A percentile compares a stretch with the other conserved stretches of the same genome.
Evolutionary conservation across 768 basidiomycete genomes (phyloP).

Genomic region (Mycena leptocephala): DNA sequence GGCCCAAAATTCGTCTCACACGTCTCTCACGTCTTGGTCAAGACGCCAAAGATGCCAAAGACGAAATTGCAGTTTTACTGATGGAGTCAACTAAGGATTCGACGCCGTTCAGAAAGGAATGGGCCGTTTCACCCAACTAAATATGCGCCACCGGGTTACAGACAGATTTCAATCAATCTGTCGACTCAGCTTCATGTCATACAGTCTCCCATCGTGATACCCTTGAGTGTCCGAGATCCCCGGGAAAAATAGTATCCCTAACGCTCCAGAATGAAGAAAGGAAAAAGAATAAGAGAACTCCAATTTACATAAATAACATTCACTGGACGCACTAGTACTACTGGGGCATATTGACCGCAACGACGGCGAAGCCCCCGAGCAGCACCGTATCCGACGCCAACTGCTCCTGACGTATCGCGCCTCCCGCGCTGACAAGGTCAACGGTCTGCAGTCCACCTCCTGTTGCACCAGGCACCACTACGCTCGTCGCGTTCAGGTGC

Average conservation of each 20-base stretch:
- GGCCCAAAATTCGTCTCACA: no score
- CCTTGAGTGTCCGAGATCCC: not conserved
- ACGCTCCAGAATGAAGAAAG: not conserved
- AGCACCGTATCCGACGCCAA: slow-evolving; percentile 1
- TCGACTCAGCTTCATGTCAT: no score
- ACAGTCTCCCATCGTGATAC: not conserved
- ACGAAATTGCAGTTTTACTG: no score
- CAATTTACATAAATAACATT: not conserved
- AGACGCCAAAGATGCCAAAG: no score
- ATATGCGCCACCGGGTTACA: no score
- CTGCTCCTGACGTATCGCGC: not conserved
- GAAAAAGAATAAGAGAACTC: not conserved
- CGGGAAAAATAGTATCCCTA: not conserved
- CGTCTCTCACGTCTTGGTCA: no score
- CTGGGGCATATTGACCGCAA: not conserved
- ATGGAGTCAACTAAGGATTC: no score
- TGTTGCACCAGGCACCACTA: slow-evolving; percentile 2
- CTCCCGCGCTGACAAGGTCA: not conserved
- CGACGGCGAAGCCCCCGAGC: not conserved
- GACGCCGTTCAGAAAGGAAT: no score
- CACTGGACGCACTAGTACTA: not conserved
- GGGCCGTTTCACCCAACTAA: not conserved
- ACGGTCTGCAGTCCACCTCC: slow-evolving; percentile 2
- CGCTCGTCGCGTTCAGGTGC: slow-evolving; percentile 1
- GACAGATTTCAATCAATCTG: no score